These are phyloP conservation scores for Fusarium cyanostomum DNA, from an alignment of 2,329 filamentous ascomycete species.

Conservation along the genomic window DNA sequence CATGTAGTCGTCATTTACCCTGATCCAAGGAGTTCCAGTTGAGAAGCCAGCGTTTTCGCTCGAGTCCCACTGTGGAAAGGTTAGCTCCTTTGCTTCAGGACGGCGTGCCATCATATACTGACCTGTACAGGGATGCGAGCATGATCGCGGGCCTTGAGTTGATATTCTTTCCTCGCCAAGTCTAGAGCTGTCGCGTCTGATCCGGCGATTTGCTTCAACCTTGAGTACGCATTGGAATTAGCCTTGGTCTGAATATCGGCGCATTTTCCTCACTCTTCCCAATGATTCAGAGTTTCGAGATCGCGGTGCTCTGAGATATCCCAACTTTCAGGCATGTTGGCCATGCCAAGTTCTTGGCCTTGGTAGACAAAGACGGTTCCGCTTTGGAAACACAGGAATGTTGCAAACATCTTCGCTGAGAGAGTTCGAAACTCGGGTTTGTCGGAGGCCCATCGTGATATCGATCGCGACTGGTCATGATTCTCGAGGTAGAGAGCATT, in stretches of 20 bases:
- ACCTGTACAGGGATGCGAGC: constrained; percentile 29
- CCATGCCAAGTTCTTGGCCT: constrained; percentile 69
- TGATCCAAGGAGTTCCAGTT: constrained; percentile 24
- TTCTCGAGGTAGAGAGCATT: constrained; percentile 71
- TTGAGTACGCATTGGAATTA: neutral
- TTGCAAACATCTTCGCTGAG: constrained; percentile 63
- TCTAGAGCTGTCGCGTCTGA: constrained; percentile 2
- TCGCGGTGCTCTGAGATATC: constrained; percentile 55
- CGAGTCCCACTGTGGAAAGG: constrained; percentile 13
- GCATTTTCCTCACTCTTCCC: constrained; percentile 18
- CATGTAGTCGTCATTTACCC: constrained; percentile 31
- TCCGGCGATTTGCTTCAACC: constrained; percentile 6
- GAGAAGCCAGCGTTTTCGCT: constrained; percentile 29
- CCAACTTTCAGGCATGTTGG: constrained; percentile 62
- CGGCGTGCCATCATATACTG: neutral
- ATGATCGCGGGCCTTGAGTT: constrained; percentile 28
- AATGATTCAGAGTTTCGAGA: constrained; percentile 29
- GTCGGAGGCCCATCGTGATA: constrained; percentile 57
- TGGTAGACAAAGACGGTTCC: constrained; percentile 69
- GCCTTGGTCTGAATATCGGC: accelerated
- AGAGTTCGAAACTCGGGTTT: constrained; percentile 35
- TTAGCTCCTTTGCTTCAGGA: neutral
- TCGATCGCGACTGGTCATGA: constrained; percentile 67
- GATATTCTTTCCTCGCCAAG: constrained; percentile 24
- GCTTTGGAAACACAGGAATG: constrained; percentile 48